These are phyloP conservation scores for Rhododendron williamsianum DNA, from an alignment of 148 eudicot species.

Conservation along the genomic window DNA sequence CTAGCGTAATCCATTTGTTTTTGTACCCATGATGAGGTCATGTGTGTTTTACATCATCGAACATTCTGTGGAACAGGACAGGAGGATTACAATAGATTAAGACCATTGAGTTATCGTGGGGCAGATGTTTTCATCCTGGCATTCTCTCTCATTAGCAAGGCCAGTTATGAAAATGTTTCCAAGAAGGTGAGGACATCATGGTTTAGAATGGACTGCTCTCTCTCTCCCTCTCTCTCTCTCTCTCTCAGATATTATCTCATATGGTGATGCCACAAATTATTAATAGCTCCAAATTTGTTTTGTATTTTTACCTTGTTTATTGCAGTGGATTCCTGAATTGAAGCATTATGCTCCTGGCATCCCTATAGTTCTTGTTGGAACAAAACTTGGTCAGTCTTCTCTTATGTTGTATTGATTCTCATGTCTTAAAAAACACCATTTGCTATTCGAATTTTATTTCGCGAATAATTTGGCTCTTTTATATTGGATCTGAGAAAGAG, in stretches of 20 bases:
- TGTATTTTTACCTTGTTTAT: not conserved
- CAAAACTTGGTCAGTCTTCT: conserved; percentile 80
- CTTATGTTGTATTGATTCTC: conserved; percentile 7
- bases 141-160: conserved; percentile 91
- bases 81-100: conserved; percentile 97
- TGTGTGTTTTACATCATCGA: conserved; percentile 11
- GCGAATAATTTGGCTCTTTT: not conserved
- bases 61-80: conserved; percentile 58
- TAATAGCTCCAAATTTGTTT: not conserved
- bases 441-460: not conserved
- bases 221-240: not conserved
- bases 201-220: not conserved
- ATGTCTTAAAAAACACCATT: not conserved
- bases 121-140: conserved; percentile 97
- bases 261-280: not conserved
- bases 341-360: conserved; percentile 99
- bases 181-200: conserved; percentile 54
- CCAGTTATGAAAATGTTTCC: conserved; percentile 94
- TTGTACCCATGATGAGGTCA: not conserved
- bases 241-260: not conserved
- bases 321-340: conserved; percentile 99
- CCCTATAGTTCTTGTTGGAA: conserved; percentile 95
- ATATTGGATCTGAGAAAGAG: not conserved
- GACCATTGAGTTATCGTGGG: conserved; percentile 98
- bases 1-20: not conserved